A percentile compares a stretch with the other conserved stretches of the same genome.
Evolutionary conservation across 192 early-diverging fungal genomes (phyloP).

Genomic region (Spizellomyces sp.): DNA sequence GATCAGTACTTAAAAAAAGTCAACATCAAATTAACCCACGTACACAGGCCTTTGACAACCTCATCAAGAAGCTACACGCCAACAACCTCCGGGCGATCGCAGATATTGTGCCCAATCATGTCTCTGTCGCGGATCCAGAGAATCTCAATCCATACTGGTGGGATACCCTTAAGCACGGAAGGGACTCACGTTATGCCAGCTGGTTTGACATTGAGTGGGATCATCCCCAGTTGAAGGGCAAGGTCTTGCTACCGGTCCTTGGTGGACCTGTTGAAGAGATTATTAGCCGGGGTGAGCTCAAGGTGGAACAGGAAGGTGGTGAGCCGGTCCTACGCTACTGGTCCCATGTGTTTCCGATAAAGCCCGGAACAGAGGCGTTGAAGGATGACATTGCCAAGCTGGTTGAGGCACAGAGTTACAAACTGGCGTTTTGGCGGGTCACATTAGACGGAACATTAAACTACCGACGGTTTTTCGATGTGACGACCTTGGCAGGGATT

Average conservation of each 20-base stretch:
- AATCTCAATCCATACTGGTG: conserved; percentile 37
- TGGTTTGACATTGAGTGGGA: conserved; percentile 38
- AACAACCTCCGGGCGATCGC: conserved; percentile 22
- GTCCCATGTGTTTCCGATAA: conserved; percentile 30
- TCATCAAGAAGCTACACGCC: conserved; percentile 8
- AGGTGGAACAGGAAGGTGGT: conserved; percentile 15
- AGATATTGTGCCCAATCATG: conserved; percentile 36
- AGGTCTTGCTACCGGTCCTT: conserved; percentile 29
- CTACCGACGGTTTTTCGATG: conserved; percentile 39
- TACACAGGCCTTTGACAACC: conserved; percentile 5
- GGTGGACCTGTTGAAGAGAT: conserved; percentile 18
- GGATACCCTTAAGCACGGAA: conserved; percentile 20
- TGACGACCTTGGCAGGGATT: conserved; percentile 30
- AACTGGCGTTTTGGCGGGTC: conserved; percentile 24
- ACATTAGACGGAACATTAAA: conserved; percentile 26
- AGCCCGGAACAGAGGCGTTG: conserved; percentile 22
- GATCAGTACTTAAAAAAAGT: too few relatives aligned
- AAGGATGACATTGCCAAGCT: conserved; percentile 22
- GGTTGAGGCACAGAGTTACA: conserved; percentile 29
- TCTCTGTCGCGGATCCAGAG: conserved; percentile 36
- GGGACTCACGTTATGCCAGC: conserved; percentile 12
- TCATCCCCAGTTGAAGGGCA: conserved; percentile 19
- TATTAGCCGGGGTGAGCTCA: conserved; percentile 18
- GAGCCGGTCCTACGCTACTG: conserved; percentile 25
- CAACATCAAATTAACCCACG: too few relatives aligned